phyloP scores from a whole-genome alignment of 257 asterid species.

The Solanum etuberosum region DNA sequence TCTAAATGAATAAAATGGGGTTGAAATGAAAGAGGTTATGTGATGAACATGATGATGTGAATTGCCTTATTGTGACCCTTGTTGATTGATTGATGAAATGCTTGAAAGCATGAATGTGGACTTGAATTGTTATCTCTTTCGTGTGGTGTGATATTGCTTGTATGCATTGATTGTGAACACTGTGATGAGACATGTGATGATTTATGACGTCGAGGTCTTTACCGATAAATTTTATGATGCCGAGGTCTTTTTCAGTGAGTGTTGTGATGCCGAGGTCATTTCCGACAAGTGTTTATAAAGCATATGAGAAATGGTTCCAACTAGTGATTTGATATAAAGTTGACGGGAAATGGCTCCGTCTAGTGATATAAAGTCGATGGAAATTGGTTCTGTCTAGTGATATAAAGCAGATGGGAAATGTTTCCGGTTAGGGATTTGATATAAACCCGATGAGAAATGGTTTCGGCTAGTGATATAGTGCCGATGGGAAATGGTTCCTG shows the following conservation, averaged over 20 bases:
- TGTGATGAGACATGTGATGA: neutral
- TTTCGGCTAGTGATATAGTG: too few relatives aligned
- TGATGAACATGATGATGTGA: neutral
- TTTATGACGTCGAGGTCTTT: neutral
- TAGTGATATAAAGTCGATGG: too few relatives aligned
- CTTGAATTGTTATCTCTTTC: too few relatives aligned
- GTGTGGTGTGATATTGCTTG: neutral
- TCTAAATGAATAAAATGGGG: neutral
- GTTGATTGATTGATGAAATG: neutral
- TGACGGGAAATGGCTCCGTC: neutral
- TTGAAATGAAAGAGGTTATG: neutral
- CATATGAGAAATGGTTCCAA: neutral
- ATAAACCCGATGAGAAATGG: too few relatives aligned
- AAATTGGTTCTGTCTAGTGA: neutral
- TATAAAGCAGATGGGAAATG: accelerated
- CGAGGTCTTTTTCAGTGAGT: neutral
- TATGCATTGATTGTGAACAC: neutral
- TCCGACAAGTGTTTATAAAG: neutral
- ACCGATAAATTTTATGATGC: too few relatives aligned
- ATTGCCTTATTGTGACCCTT: neutral
- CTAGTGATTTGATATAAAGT: neutral
- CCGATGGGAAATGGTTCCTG: neutral
- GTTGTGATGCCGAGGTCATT: neutral
- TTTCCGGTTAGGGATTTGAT: too few relatives aligned
- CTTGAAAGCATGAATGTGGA: neutral